Percentiles rank a stretch among this genome's conserved stretches.
Evolutionary conservation across 2,329 filamentous ascomycete species (phyloP).

Genomic region (Zymoseptoria crescenta): DNA sequence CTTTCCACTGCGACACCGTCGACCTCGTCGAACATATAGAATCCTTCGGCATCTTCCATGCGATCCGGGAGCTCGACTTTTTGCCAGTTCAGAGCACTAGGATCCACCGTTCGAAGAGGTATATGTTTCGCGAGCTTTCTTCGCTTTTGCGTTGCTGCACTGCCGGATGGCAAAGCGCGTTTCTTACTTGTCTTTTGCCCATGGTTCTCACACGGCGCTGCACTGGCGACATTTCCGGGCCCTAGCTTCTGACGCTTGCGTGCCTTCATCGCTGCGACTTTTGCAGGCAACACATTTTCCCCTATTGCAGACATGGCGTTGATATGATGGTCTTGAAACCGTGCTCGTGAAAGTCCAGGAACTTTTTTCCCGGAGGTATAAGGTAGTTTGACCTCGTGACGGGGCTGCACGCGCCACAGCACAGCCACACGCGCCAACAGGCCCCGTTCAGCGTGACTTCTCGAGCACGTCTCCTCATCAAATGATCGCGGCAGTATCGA

Average conservation of each 20-base stretch:
- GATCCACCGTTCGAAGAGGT: conserved; percentile 9
- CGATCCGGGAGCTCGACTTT: conserved; percentile 63
- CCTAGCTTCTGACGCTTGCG: conserved; percentile 39
- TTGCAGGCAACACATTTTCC: conserved; percentile 33
- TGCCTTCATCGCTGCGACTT: conserved; percentile 34
- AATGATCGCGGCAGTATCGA: not conserved
- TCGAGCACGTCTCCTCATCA: not conserved
- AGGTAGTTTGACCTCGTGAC: not conserved
- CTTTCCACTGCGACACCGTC: conserved; percentile 81
- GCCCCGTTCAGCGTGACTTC: not conserved
- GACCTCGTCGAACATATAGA: conserved; percentile 77
- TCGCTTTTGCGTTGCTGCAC: conserved; percentile 3
- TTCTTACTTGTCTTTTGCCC: conserved; percentile 9
- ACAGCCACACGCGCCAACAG: not conserved
- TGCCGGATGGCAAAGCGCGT: not conserved
- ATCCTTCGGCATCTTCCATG: conserved; percentile 84
- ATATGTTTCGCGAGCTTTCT: not conserved
- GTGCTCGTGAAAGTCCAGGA: not conserved
- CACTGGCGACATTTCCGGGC: not conserved
- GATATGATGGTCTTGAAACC: not conserved
- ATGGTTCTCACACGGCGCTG: not conserved
- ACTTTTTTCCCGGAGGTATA: not conserved
- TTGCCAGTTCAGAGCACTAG: conserved; percentile 48
- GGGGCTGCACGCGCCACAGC: not conserved
- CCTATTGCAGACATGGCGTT: conserved; percentile 14